Evolutionary conservation across 169 alveolate genomes (phyloP), one percentile per base, ranked within the genome.

Genomic region (Blepharisma undulans): DNA sequence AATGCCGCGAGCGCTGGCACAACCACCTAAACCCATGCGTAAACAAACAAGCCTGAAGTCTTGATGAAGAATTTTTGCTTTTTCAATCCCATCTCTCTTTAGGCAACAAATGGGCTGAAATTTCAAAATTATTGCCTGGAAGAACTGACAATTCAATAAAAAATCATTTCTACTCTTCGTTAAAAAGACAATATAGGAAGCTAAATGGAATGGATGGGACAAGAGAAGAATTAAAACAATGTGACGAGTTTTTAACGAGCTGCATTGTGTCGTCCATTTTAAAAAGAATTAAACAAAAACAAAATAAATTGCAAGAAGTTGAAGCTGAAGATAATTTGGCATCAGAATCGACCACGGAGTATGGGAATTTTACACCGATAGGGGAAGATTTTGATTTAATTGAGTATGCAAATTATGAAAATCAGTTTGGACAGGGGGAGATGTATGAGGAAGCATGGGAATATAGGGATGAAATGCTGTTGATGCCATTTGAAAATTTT

Each of bases 101-200:
- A 92, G 98, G 98, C 0, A 96, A 96, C 87, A 94, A 95, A 88
- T 96, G 98, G 97, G 90, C 96, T 80, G 90, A 91, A 77, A 96
- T 96, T 18, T 92, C 97, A 1, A 94, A 91, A 89, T 79, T 81
- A 84, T 89, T 96, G 77, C 93, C 92, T 12, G 98, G 98, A 1
- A 93, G 98, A 89, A 96, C 97, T 2, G 98, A 96, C 78, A 96
- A 96, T 89, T 90, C 98, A 7, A 95, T 96, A 18, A 96, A 96
- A 84, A 96, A 96, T 90, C 96, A 95, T 82, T 96, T 93, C 80
- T 89, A 93, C 72, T 93, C 96, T 6, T 79, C 27, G 10, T 32
- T 79, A 79, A 79, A 34, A 79, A 27, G 60, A 30, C 29, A 29
- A 33, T 79, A 79, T 4, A 79, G 87, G 60, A 79, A 79, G 61